Conservation (phyloP, 345 rosid species). For the Eucalyptus curtisii region DNA sequence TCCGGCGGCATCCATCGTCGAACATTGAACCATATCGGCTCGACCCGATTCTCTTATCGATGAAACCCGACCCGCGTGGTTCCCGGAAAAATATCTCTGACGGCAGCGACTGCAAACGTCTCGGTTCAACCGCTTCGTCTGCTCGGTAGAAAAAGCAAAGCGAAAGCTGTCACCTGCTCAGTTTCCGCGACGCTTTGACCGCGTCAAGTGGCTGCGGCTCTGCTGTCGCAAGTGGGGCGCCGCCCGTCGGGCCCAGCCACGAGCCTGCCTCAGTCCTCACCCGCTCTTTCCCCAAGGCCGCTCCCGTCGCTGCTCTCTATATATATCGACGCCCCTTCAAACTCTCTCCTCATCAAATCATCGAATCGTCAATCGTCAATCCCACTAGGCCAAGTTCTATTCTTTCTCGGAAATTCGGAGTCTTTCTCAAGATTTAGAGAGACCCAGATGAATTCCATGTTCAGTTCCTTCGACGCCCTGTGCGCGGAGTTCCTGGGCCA, state of each 20-base stretch:
- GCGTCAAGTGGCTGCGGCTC: neutral
- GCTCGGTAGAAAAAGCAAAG: neutral
- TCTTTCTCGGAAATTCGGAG: neutral
- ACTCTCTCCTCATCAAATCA: neutral
- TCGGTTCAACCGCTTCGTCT: neutral
- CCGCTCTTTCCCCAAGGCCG: neutral
- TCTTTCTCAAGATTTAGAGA: neutral
- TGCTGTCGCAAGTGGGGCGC: neutral
- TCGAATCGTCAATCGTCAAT: neutral
- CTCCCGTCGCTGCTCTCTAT: neutral
- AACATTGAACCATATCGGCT: neutral
- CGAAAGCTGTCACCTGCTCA: neutral
- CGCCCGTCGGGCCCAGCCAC: neutral
- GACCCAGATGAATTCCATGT: conserved; percentile 55
- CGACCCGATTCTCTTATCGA: rapidly evolving
- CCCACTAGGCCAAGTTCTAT: neutral
- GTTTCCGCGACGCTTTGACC: neutral
- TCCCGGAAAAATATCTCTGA: neutral
- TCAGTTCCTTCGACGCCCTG: conserved; percentile 58
- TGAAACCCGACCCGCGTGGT: neutral
- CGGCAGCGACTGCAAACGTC: neutral
- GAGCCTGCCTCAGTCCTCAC: neutral
- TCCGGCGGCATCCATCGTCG: neutral
- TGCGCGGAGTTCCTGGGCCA: conserved; percentile 49
- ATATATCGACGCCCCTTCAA: neutral